phyloP scores from a whole-genome alignment of 1,284 basidiomycete species.

The Tranzscheliella williamsii region DNA sequence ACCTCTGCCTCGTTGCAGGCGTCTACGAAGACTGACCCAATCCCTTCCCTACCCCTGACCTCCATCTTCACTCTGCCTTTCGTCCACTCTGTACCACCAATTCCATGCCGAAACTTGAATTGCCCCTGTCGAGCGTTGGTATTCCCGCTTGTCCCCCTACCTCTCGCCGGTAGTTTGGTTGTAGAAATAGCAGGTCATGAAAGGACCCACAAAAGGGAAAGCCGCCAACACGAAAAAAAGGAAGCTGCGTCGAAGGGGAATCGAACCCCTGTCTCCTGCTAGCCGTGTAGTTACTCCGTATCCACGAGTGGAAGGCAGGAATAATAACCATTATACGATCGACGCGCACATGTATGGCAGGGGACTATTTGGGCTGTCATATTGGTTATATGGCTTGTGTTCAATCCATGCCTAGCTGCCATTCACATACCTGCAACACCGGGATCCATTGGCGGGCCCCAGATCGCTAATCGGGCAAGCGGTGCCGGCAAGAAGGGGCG shows the following conservation, averaged over 20 bases:
- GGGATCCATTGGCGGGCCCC: too few relatives aligned
- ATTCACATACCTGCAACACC: too few relatives aligned
- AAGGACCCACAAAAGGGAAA: not conserved
- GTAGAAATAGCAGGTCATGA: not conserved
- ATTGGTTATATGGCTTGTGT: too few relatives aligned
- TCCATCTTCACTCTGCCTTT: not conserved
- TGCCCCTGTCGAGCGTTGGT: not conserved
- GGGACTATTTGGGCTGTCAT: too few relatives aligned
- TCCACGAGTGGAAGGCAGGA: conserved; percentile 14
- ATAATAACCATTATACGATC: conserved; percentile 21
- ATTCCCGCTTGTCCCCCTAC: not conserved
- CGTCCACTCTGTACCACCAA: not conserved
- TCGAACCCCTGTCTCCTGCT: conserved; percentile 37
- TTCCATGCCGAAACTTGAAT: not conserved
- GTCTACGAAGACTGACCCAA: conserved; percentile 41
- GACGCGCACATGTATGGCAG: too few relatives aligned
- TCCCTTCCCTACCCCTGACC: not conserved
- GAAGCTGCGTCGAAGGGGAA: conserved; percentile 18
- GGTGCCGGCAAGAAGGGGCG: too few relatives aligned
- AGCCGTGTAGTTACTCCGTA: conserved; percentile 7
- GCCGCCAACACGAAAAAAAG: not conserved
- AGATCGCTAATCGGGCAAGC: too few relatives aligned
- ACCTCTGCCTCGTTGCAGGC: conserved; percentile 87
- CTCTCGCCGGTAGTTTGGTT: not conserved
- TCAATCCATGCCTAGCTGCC: too few relatives aligned